Conservation (phyloP, 768 basidiomycete species). For the Tephrocybe sp. region DNA sequence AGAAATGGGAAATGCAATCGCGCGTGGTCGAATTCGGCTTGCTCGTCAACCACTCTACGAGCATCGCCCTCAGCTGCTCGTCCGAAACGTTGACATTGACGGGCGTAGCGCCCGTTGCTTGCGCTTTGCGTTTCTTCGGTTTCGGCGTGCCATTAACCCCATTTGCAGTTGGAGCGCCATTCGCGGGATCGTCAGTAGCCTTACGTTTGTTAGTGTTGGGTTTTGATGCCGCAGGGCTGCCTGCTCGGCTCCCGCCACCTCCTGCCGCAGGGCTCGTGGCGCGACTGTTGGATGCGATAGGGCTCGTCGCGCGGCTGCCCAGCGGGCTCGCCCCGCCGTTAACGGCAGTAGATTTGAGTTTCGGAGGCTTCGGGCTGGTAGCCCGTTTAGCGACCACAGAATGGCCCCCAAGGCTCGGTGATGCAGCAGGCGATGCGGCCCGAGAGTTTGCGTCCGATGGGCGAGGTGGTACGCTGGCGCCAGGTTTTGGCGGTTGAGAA, state of each 20-base stretch:
- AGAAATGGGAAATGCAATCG: slow-evolving; percentile 81
- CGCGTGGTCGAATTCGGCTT: slow-evolving; percentile 71
- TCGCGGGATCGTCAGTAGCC: slow-evolving; percentile 39
- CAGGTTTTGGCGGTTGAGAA: slow-evolving; percentile 43
- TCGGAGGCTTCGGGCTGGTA: slow-evolving; percentile 75
- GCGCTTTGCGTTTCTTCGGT: slow-evolving; percentile 62
- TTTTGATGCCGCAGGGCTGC: slow-evolving; percentile 32
- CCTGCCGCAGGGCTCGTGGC: slow-evolving; percentile 43
- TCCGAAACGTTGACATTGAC: slow-evolving; percentile 40
- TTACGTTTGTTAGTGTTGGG: slow-evolving; percentile 44
- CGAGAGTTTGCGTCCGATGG: slow-evolving; percentile 45
- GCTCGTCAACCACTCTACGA: slow-evolving; percentile 75
- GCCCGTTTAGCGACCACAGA: slow-evolving; percentile 82
- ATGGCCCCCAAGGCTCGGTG: slow-evolving; percentile 67
- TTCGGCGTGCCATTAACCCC: slow-evolving; percentile 27
- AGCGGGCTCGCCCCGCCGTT: slow-evolving; percentile 66
- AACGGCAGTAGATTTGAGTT: slow-evolving; percentile 45
- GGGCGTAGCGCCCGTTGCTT: slow-evolving; percentile 27
- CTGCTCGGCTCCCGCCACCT: slow-evolving; percentile 27
- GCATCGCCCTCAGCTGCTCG: slow-evolving; percentile 63
- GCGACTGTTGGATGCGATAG: slow-evolving; percentile 37
- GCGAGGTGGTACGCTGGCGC: slow-evolving; percentile 23
- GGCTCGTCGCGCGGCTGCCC: slow-evolving; percentile 55
- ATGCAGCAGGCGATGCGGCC: slow-evolving; percentile 57
- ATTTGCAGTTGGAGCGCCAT: slow-evolving; percentile 19